These are phyloP conservation scores for Bretschneidera sinensis DNA, from an alignment of 345 rosid genomes.

Conservation along the genomic window DNA sequence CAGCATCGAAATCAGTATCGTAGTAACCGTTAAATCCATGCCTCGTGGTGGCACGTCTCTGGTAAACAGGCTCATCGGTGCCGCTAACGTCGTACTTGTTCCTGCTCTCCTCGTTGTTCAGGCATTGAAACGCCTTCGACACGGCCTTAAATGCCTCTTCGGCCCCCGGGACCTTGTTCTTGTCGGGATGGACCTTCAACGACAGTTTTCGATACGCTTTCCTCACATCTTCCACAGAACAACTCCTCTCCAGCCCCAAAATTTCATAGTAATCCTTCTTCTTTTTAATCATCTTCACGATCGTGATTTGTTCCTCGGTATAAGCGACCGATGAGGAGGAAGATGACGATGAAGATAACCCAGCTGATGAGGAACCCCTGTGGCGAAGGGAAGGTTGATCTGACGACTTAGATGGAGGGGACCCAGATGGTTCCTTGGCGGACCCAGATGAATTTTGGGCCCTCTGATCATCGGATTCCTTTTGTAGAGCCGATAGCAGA, in stretches of 20 bases:
- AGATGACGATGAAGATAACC: constrained; percentile 33
- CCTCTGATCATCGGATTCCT: constrained; percentile 20
- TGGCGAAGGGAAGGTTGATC: constrained; percentile 56
- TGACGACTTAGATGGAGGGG: constrained; percentile 25
- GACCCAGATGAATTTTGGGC: constrained; percentile 17
- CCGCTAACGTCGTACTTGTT: constrained; percentile 73
- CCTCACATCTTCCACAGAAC: constrained; percentile 75
- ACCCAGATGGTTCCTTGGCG: constrained; percentile 18
- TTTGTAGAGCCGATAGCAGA: constrained; percentile 45
- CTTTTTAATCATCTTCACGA: constrained; percentile 67
- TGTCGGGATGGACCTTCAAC: constrained; percentile 89
- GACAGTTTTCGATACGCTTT: constrained; percentile 88
- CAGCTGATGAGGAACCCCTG: constrained; percentile 34
- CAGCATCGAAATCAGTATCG: constrained; percentile 77
- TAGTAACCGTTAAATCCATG: constrained; percentile 55
- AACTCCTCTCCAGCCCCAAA: constrained; percentile 57
- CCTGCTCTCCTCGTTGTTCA: constrained; percentile 65
- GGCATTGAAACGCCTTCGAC: constrained; percentile 89
- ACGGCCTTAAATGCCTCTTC: constrained; percentile 89
- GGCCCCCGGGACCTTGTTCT: constrained; percentile 90
- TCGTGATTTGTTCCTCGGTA: constrained; percentile 69
- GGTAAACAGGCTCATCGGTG: constrained; percentile 63
- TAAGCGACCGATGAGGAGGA: constrained; percentile 39
- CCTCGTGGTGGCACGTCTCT: constrained; percentile 40
- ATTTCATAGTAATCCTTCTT: constrained; percentile 89